Base-by-base conservation (phyloP, 805 yeast species). In the Starmera dryadoides region DNA sequence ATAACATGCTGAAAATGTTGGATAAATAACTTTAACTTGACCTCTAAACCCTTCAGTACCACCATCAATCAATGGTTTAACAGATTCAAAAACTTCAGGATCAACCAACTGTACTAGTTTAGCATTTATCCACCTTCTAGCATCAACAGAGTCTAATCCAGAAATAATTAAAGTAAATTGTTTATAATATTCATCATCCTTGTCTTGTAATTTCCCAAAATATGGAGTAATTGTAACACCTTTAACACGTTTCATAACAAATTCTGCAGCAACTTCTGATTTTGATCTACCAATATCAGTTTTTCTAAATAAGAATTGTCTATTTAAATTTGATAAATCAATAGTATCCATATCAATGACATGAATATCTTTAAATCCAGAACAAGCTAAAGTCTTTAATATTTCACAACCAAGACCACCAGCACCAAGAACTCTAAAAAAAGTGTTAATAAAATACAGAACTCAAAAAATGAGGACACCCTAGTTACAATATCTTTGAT, bases 21-120 rank as follows among this genome's bases (percentile, higher is more conserved):
- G 98, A 15, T 88, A 61, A 30, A 91, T 87, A 12, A 87, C 82
- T 51, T 95, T 79, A 12, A 88, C 75, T 52, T 91, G 96, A 3
- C 98, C 98, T 47, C 84, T 74, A 53, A 91, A 82, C 0, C 97
- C 97, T 55, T 91, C 98, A 0, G 96, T 84, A 3, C 97, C 98
- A 4, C 97, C 97, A 56, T 91, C 98, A 14, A 93, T 77, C 55
- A 91, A 58, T 0, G 88, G 87, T 34, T 78, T 76, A 16, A 76
- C 58, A 2, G 67, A 59, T 12, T 64, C 68, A 12, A 71, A 71
- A 36, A 66, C 64, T 2, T 75, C 69, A 0, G 58, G 63, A 35
- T 73, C 78, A 4, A 85, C 87, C 45, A 89, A 51, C 9, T 76
- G 68, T 2, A 85, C 77, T 21, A 91, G 59, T 12, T 76, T 71